Evolutionary conservation across 495 filamentous ascomycete genomes (phyloP), one percentile per base, ranked within the genome.

Genomic region (Friedmanniomyces endolithicus): DNA sequence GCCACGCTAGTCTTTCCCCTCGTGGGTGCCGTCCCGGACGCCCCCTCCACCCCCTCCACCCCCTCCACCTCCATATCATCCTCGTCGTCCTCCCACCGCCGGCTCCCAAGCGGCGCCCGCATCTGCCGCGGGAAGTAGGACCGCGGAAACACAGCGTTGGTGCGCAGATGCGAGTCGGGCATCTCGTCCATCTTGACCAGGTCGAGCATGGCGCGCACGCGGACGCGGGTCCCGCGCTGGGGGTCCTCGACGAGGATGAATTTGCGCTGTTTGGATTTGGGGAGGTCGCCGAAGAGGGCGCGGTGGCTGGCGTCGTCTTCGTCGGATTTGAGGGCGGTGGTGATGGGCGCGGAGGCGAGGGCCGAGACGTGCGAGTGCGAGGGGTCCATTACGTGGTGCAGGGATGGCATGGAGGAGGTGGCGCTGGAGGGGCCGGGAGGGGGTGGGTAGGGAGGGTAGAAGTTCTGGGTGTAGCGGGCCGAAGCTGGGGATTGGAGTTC

Each of bases 211-310:
- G 95, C 87, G 53, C 88, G 82, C 35, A 96, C 89, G 6, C 92
- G 81, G 9, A 94, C 80, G 45, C 89, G 83, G 29, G 76, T 76
- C 39, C 81, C 80, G 46, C 87, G 83, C 48, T 86, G 84, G 16
- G 76, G 78, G 67, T 97, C 92, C 56, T 95, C 87, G 22, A 98
- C 88, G 2, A 95, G 79, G 61, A 98, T 94, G 67, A 97, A 97
- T 67, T 95, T 98, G 60, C 90, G 84, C 51, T 84, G 86, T 69
- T 94, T 95, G 50, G 81, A 80, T 50, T 87, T 86, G 1, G 90
- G 90, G 23, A 95, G 75, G 48, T 87, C 82, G 48, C 87, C 84
- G 67, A 95, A 96, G 16, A 98, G 76, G 11, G 81, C 79, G 6
- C 73, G 68, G 46, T 74, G 72, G 46, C 66, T 65, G 45, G 76